phyloP scores from a whole-genome alignment of 805 yeast species.

The Blastobotrys terrestris region DNA sequence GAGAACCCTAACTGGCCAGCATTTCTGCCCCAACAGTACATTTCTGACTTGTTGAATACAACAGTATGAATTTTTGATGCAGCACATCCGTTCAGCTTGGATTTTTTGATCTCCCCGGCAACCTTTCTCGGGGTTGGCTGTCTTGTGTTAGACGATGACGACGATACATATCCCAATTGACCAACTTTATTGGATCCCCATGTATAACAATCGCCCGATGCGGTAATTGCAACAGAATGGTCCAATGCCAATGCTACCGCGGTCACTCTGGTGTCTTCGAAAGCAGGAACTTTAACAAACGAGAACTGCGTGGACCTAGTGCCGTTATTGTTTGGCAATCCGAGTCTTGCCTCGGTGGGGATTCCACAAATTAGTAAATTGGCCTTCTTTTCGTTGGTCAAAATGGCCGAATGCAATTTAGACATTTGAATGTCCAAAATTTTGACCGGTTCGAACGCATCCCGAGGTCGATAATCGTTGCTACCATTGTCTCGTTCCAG shows the following conservation, averaged over 20 bases:
- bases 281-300: constrained; percentile 39
- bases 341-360: constrained; percentile 67
- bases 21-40: constrained; percentile 72
- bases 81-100: constrained; percentile 32
- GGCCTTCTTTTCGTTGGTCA: constrained; percentile 45
- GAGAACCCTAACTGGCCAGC: constrained; percentile 71
- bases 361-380: constrained; percentile 58
- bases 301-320: constrained; percentile 32
- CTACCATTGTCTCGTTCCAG: constrained; percentile 19
- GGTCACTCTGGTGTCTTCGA: constrained; percentile 30
- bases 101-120: constrained; percentile 26
- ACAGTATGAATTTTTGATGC: constrained; percentile 69
- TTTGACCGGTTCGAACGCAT: constrained; percentile 37
- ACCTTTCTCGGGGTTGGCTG: constrained; percentile 37
- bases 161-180: constrained; percentile 52
- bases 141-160: constrained; percentile 4
- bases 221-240: constrained; percentile 57
- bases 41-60: constrained; percentile 43
- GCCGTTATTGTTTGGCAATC: constrained; percentile 36
- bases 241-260: constrained; percentile 53
- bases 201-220: constrained; percentile 48
- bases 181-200: constrained; percentile 74
- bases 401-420: constrained; percentile 56
- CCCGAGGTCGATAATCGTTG: constrained; percentile 8
- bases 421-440: constrained; percentile 47